A percentile compares a stretch with the other conserved stretches of the same genome.
phyloP scores from a whole-genome alignment of 495 filamentous ascomycete species.

The Hyaloscypha variabilis region DNA sequence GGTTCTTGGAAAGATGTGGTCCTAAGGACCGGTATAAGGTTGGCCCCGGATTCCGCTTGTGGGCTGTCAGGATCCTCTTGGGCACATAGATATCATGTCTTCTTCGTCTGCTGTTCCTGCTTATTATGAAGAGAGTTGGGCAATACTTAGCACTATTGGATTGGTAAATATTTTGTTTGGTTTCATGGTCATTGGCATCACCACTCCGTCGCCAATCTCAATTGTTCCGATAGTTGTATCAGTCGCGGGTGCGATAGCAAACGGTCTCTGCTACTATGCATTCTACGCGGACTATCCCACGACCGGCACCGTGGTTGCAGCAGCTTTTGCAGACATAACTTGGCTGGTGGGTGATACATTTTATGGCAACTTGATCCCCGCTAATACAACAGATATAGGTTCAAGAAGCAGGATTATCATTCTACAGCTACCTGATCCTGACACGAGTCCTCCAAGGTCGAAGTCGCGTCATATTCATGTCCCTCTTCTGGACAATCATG shows the following conservation, averaged over 20 bases:
- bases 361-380: not conserved
- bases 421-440: slow-evolving; percentile 43
- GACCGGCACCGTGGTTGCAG: slow-evolving; percentile 30
- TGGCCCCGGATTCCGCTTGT: not conserved
- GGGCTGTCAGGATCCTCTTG: not conserved
- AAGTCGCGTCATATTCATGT: slow-evolving; percentile 30
- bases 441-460: slow-evolving; percentile 31
- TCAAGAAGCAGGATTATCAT: slow-evolving; percentile 43
- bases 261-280: slow-evolving; percentile 36
- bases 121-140: slow-evolving; percentile 42
- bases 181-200: slow-evolving; percentile 35
- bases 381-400: slow-evolving; percentile 27
- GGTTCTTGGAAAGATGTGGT: too few species aligned
- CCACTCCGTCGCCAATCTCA: slow-evolving; percentile 31
- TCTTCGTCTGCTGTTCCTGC: slow-evolving; percentile 6
- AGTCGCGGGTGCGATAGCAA: slow-evolving; percentile 34
- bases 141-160: slow-evolving; percentile 40
- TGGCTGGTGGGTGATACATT: slow-evolving; percentile 34
- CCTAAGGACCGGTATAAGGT: not conserved
- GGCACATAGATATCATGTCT: not conserved
- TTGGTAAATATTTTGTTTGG: slow-evolving; percentile 35
- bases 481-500: slow-evolving; percentile 39
- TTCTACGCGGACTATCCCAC: slow-evolving; percentile 35
- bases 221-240: slow-evolving; percentile 38
- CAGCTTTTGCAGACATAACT: slow-evolving; percentile 36